Evolutionary conservation across 805 yeast species (phyloP).

Genomic region (Kregervanrija fluxuum): DNA sequence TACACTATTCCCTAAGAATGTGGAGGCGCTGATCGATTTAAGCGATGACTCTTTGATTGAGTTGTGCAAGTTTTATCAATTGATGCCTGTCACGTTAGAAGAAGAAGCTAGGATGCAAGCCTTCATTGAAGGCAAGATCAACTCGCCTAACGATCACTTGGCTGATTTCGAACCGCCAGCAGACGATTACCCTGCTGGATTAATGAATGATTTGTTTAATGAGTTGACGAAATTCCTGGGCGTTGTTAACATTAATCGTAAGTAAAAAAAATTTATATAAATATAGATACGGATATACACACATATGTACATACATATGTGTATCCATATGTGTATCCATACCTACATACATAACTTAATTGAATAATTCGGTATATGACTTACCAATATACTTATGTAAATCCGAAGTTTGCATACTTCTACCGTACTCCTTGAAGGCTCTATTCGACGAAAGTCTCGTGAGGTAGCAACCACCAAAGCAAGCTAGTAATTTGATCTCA

Average conservation of each 20-base stretch:
- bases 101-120: conserved; percentile 47
- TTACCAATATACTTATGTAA: conserved; percentile 60
- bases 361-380: conserved; percentile 37
- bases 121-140: conserved; percentile 43
- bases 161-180: conserved; percentile 23
- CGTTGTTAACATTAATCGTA: conserved; percentile 6
- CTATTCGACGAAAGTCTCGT: conserved; percentile 57
- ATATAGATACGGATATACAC: neutral
- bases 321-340: neutral
- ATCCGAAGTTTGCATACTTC: conserved; percentile 84
- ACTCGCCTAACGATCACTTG: conserved; percentile 27
- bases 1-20: conserved; percentile 49
- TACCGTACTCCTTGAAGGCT: conserved; percentile 59
- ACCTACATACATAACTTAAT: neutral
- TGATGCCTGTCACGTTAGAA: conserved; percentile 56
- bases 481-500: conserved; percentile 40
- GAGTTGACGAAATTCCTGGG: conserved; percentile 68
- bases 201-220: conserved; percentile 48
- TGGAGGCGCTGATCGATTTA: conserved; percentile 44
- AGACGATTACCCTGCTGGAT: conserved; percentile 36
- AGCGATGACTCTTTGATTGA: conserved; percentile 39
- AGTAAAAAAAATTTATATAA: conserved; percentile 3
- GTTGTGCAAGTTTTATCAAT: conserved; percentile 67
- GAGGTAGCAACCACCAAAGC: conserved; percentile 63
- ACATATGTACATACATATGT: neutral